These are phyloP conservation scores for Puccinia novopanici DNA, from an alignment of 1,284 basidiomycete genomes.

Conservation along the genomic window DNA sequence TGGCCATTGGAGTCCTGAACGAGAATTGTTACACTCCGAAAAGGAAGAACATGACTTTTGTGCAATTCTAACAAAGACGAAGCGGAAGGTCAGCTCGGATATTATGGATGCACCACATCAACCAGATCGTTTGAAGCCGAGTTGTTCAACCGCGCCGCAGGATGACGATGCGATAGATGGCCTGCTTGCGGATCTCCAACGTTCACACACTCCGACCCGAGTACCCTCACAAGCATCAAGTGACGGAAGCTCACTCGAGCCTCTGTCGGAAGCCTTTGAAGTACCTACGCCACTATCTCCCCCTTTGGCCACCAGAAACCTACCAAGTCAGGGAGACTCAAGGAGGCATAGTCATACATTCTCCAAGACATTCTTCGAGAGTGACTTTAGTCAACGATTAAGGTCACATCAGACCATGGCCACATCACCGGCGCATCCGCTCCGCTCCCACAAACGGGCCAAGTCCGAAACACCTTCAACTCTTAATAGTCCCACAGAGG, in stretches of 20 bases:
- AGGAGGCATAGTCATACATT: conserved; percentile 12
- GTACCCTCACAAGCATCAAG: conserved; percentile 33
- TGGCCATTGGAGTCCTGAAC: conserved; percentile 15
- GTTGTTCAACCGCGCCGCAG: conserved; percentile 5
- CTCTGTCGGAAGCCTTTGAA: conserved; percentile 49
- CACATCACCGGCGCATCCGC: not conserved
- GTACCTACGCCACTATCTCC: conserved; percentile 42
- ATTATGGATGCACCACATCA: not conserved
- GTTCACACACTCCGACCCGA: conserved; percentile 23
- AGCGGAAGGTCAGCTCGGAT: conserved; percentile 5
- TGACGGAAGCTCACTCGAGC: conserved; percentile 46
- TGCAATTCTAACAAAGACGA: not conserved
- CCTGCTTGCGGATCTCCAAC: conserved; percentile 26
- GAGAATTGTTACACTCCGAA: conserved; percentile 17
- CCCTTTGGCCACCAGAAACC: not conserved
- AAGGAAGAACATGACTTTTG: conserved; percentile 9
- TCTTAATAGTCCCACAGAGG: conserved; percentile 33
- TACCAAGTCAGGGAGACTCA: conserved; percentile 7
- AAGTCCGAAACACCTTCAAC: conserved; percentile 42
- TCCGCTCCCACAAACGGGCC: conserved; percentile 24
- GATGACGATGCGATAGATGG: conserved; percentile 37
- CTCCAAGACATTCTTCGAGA: conserved; percentile 3
- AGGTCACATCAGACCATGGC: conserved; percentile 1
- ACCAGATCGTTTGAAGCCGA: conserved; percentile 9
- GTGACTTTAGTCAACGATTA: conserved; percentile 14